Base-by-base conservation (phyloP, 2,329 filamentous ascomycete species). In the Lecanosticta acicola region DNA sequence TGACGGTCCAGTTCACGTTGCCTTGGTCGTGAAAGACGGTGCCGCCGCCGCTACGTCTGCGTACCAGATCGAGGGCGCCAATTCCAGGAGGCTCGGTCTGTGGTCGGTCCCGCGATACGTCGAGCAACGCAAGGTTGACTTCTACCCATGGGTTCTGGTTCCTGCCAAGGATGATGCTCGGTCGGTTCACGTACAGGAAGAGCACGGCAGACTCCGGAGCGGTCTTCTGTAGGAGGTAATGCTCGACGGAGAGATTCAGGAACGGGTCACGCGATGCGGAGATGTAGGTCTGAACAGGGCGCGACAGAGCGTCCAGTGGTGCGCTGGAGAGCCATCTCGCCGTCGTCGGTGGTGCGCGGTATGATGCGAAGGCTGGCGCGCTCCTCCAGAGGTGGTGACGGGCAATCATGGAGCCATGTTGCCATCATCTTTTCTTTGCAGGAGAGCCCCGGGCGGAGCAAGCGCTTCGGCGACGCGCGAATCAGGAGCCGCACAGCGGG, bases 131-230 rank as follows among this genome's bases (percentile, higher is more conserved):
- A 7, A 96, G 75, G 63, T 94, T 87, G 51, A 87, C 82, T 71
- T 98, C 93, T 7, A 87, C 76, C 93, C 91, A 98, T 43, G 93
- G 93, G 66, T 98, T 98, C 71, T 98, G 93, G 66, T 98, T 98
- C 49, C 93, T 83, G 35, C 93, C 93, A 56, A 98, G 84, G 63
- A 98, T 83, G 49, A 98, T 78, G 64, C 87, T 89, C 1, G 91
- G 89, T 32, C 80, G 70, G 69, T 98, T 97, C 59, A 81, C 79
- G 71, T 97, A 98, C 41, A 96, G 78, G 46, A 97, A 85, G 1
- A 97, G 78, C 41, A 97, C 69, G 11, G 79, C 84, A 10, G 88
- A 88, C 49, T 85, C 78, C 4, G 80, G 73, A 1, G 83, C 78
- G 0, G 84, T 83, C 44, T 81, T 80, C 59, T 87, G 81, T 5